Evolutionary conservation across 768 basidiomycete genomes (phyloP), one percentile per base, ranked within the genome.

Genomic region (Mycena amicta): DNA sequence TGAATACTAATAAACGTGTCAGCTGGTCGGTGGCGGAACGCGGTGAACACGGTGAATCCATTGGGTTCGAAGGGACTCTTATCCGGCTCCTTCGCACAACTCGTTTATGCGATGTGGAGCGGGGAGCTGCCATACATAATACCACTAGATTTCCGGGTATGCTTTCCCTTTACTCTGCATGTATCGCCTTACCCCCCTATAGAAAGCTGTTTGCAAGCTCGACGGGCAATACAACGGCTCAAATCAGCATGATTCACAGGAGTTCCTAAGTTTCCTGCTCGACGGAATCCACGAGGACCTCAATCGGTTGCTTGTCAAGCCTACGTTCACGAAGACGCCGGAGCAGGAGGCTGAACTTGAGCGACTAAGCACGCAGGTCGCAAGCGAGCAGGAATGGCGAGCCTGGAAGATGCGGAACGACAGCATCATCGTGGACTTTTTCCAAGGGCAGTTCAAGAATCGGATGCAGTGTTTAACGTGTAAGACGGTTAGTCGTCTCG

Each of bases 211-310:
- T 51, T 76, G 71, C 78, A 55, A 84, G 80, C 69, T 90, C 75
- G 74, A 79, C 60, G 73, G 80, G 6, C 90, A 92, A 70, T 97
- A 96, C 71, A 83, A 84, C 30, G 93, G 92, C 2, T 82, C 86
- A 16, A 89, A 95, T 64, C 96, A 99, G 70, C 96, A 99, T 66
- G 96, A 99, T 73, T 95, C 95, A 22, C 97, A 98, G 72, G 96
- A 99, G 74, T 97, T 98, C 72, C 79, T 99, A 39, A 91, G 87
- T 23, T 95, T 96, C 78, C 80, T 99, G 26, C 80, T 99, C 54
- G 97, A 98, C 68, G 92, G 91, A 16, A 84, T 94, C 26, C 92
- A 95, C 67, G 93, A 95, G 67, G 92, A 93, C 69, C 79, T 95
- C 51, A 94, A 94, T 68, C 83, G 92, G 16, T 78, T 98, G 22